Percentiles rank a stretch among this genome's conserved stretches.
phyloP scores from a whole-genome alignment of 208 protist species.

The Leishmania arabica region DNA sequence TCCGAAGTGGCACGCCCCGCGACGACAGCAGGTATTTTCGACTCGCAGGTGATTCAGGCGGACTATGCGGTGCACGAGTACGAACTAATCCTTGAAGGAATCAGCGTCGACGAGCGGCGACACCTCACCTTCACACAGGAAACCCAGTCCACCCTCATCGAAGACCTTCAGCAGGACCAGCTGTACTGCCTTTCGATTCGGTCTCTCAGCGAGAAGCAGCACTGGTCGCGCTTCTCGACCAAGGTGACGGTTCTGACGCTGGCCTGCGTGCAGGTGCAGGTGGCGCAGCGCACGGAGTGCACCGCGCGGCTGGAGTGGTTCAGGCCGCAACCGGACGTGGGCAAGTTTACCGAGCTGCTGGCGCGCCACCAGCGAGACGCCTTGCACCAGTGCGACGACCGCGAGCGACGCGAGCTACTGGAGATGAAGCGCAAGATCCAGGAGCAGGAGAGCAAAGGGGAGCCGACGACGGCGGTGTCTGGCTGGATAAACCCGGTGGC shows the following conservation, averaged over 20 bases:
- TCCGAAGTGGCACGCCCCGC: not conserved
- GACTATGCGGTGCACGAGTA: conserved; percentile 82
- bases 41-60: conserved; percentile 54
- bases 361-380: conserved; percentile 43
- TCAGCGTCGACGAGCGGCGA: conserved; percentile 55
- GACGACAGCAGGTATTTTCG: not conserved
- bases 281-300: conserved; percentile 76
- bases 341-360: conserved; percentile 57
- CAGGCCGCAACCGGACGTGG: conserved; percentile 48
- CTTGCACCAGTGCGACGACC: conserved; percentile 74
- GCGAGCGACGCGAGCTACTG: conserved; percentile 79
- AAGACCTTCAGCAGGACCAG: conserved; percentile 70
- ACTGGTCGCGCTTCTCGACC: conserved; percentile 86
- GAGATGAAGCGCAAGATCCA: conserved; percentile 84
- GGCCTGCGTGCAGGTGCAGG: conserved; percentile 47
- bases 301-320: conserved; percentile 70
- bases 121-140: conserved; percentile 60
- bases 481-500: conserved; percentile 50
- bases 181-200: conserved; percentile 86
- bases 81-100: conserved; percentile 73
- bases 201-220: conserved; percentile 72
- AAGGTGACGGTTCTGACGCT: conserved; percentile 86
- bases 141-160: conserved; percentile 50
- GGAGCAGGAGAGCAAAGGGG: conserved; percentile 67
- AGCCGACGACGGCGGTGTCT: conserved; percentile 36